Percentiles rank a stretch among this genome's conserved stretches.
These are phyloP conservation scores for Boeremia exigua DNA, from an alignment of 2,329 filamentous ascomycete species.

Conservation along the genomic window DNA sequence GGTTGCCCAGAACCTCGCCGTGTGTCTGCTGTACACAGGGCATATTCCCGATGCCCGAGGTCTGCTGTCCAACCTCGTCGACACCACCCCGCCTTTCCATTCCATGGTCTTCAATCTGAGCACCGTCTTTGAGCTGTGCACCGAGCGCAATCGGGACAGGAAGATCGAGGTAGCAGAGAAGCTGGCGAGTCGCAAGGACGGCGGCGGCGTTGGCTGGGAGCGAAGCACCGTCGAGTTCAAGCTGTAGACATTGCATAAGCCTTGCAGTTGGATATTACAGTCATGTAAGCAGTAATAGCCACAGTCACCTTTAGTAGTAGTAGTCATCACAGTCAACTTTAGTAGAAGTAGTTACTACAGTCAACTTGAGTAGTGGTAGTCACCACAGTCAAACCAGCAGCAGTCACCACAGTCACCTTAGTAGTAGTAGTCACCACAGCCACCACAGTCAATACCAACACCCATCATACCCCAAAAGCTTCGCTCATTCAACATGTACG, in stretches of 20 bases:
- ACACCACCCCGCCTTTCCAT: constrained; percentile 66
- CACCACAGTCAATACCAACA: too few species aligned
- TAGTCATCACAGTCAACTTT: too few species aligned
- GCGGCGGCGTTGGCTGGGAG: constrained; percentile 67
- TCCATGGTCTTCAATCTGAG: constrained; percentile 87
- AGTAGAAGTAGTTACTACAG: too few species aligned
- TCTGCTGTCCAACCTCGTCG: constrained; percentile 70
- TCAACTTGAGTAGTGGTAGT: too few species aligned
- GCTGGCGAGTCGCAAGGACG: constrained; percentile 66
- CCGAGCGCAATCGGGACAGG: constrained; percentile 72
- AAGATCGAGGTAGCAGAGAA: constrained; percentile 76
- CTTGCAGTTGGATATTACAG: too few species aligned
- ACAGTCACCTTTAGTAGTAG: too few species aligned
- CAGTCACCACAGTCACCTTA: too few species aligned
- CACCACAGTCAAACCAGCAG: too few species aligned
- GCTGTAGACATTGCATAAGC: constrained; percentile 56
- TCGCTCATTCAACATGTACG: too few species aligned
- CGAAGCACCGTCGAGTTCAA: constrained; percentile 78
- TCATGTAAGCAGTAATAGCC: too few species aligned
- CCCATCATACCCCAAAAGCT: too few species aligned
- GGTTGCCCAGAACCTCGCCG: constrained; percentile 80
- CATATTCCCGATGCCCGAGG: constrained; percentile 68
- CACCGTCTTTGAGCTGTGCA: constrained; percentile 91
- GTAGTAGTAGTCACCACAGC: too few species aligned
- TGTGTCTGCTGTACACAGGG: constrained; percentile 83